Evolutionary conservation across 2,329 filamentous ascomycete genomes (phyloP).

Genomic region (Ascochyta rabiei): DNA sequence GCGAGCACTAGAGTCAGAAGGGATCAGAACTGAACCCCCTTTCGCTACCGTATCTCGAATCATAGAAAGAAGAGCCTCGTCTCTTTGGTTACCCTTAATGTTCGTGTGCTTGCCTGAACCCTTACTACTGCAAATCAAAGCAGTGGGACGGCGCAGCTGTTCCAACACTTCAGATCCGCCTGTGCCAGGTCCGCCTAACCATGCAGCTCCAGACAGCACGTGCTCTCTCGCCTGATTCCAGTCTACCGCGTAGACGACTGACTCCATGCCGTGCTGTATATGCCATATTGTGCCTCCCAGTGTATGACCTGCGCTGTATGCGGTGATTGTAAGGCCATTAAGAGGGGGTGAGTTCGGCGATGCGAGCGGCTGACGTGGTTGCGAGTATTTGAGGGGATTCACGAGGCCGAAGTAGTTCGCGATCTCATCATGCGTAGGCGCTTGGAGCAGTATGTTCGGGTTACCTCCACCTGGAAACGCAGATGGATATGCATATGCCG

Average conservation of each 20-base stretch:
- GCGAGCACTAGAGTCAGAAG: constrained; percentile 92
- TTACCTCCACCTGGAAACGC: constrained; percentile 56
- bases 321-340: constrained; percentile 90
- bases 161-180: constrained; percentile 92
- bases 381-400: constrained; percentile 93
- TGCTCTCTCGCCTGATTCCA: constrained; percentile 99
- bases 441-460: constrained; percentile 63
- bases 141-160: constrained; percentile 89
- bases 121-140: constrained; percentile 87
- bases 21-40: constrained; percentile 90
- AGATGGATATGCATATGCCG: constrained; percentile 56
- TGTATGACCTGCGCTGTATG: constrained; percentile 95
- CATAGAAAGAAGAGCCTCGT: constrained; percentile 83
- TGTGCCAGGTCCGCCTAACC: constrained; percentile 81
- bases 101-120: constrained; percentile 74
- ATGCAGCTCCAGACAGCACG: constrained; percentile 89
- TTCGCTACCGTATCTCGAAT: constrained; percentile 78
- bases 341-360: constrained; percentile 88
- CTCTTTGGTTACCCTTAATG: constrained; percentile 78
- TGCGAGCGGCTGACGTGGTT: constrained; percentile 87
- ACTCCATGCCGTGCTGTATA: constrained; percentile 94
- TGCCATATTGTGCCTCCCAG: constrained; percentile 99
- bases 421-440: constrained; percentile 87
- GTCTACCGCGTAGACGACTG: constrained; percentile 95
- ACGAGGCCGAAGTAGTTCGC: constrained; percentile 89